Evolutionary conservation across 345 rosid species (phyloP), one percentile per base, ranked within the genome.

Genomic region (Turritis glabra): DNA sequence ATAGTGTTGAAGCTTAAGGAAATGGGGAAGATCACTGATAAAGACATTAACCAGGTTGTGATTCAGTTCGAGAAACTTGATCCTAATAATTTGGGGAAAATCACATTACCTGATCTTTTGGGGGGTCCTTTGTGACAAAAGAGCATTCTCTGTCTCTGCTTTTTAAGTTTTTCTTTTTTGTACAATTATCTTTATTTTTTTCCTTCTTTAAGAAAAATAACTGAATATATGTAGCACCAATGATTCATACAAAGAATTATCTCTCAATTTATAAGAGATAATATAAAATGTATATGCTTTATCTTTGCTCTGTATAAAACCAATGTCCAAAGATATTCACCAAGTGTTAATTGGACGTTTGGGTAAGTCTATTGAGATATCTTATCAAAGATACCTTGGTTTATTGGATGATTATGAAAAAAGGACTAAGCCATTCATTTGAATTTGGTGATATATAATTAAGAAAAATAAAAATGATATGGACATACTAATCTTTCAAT

Each of bases 1-100:
- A 92, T 86, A 17, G 84, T 94, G 77, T 86, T 88, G 90, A 90
- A 89, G 89, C 93, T 90, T 22, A 93, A 90, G 81, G 96, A 93
- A 78, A 89, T 90, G 98, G 93, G 82, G 58, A 90, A 88, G 84
- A 78, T 90, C 21, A 81, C 88, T 13, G 93, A 90, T 40, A 90
- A 89, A 67, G 98, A 90, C 71, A 73, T 93, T 25, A 44, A 79
- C 59, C 90, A 82, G 82, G 85, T 93, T 33, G 87, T 85, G 54
- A 67, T 72, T 50, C 86, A 84, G 78, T 90, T 93, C 57, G 97
- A 89, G 46, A 79, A 84, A 83, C 85, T 93, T 38, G 97, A 90
- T 81, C 27, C 88, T 0, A 90, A 93, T 68, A 84, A 93, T 73
- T 85, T 83, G 53, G 96, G 98, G 38, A 93, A 89, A 80, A 90